Base-by-base conservation (phyloP, 106 monocot genomes). In the Narthecium ossifragum region DNA sequence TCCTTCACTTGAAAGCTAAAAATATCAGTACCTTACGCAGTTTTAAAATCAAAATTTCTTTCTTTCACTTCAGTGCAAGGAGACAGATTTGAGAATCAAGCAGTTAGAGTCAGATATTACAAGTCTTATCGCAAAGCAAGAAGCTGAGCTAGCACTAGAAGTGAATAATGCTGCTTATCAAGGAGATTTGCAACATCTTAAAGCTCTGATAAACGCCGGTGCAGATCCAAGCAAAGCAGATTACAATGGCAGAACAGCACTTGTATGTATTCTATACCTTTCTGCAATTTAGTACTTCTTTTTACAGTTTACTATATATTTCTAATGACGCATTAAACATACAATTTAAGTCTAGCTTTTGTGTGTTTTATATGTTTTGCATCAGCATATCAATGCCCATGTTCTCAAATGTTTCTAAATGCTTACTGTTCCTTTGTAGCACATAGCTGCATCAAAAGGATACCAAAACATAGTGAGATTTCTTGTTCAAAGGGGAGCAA, bases 141-240 rank as follows among this genome's bases (percentile, higher is more conserved):
- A 94, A 76, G 65, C 89, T 20, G 94, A 90, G 68, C 90, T 90
- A 63, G 72, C 90, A 48, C 61, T 90, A 33, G 77, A 78, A 70
- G 80, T 94, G 39, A 94, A 94, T 46, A 86, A 61, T 78, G 89
- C 89, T 52, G 86, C 94, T 55, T 86, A 70, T 61, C 55, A 83
- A 65, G 89, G 89, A 31, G 94, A 94, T 63, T 25, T 94, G 56
- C 49, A 75, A 73, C 80, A 83, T 47, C 61, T 94, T 10, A 83
- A 86, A 64, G 52, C 82, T 62, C 54, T 94, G 64, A 72, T 94
- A 50, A 75, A 73, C 61, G 79, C 83, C 31, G 90, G 94, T 21
- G 94, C 90, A 51, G 85, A 94, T 58, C 94, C 90, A 6, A 80
- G 64, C 45, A 94, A 78, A 67, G 74, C 80, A 28, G 94, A 94